Base-by-base conservation (phyloP, 306 rosid species). In the Prosopis cineraria region DNA sequence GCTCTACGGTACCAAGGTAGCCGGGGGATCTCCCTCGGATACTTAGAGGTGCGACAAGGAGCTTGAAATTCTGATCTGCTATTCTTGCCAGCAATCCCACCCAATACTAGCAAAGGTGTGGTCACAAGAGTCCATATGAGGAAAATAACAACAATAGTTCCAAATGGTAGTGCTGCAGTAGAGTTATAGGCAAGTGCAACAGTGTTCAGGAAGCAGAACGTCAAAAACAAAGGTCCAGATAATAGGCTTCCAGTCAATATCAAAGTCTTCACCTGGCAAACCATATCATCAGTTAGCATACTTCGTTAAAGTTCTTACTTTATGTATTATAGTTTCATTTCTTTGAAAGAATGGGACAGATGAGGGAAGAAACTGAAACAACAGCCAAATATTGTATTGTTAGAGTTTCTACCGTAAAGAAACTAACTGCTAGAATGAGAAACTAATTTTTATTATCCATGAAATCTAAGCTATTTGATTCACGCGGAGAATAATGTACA, bases 41-140 rank as follows among this genome's bases (percentile, higher is more conserved):
- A 77, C 77, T 80, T 87, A 14, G 83, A 81, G 5, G 88, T 80
- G 30, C 81, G 80, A 73, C 91, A 80, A 39, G 91, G 89, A 22
- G 89, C 84, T 45, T 78, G 87, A 76, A 85, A 83, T 44, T 79
- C 87, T 44, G 83, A 50, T 77, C 72, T 45, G 56, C 82, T 85
- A 72, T 85, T 83, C 87, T 73, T 83, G 39, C 84, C 91, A 68
- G 86, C 89, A 60, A 85, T 83, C 20, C 89, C 91, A 3, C 87
- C 89, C 62, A 85, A 67, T 31, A 83, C 76, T 36, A 88, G 50
- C 73, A 88, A 83, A 71, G 89, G 89, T 16, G 91, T 66, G 10
- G 87, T 85, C 17, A 88, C 84, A 70, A 87, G 91, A 27, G 90
- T 87, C 90, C 87, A 87, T 82, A 80, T 82, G 5, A 88, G 85